phyloP scores from a whole-genome alignment of 495 filamentous ascomycete genomes.

The Achaetomiella virescens region DNA sequence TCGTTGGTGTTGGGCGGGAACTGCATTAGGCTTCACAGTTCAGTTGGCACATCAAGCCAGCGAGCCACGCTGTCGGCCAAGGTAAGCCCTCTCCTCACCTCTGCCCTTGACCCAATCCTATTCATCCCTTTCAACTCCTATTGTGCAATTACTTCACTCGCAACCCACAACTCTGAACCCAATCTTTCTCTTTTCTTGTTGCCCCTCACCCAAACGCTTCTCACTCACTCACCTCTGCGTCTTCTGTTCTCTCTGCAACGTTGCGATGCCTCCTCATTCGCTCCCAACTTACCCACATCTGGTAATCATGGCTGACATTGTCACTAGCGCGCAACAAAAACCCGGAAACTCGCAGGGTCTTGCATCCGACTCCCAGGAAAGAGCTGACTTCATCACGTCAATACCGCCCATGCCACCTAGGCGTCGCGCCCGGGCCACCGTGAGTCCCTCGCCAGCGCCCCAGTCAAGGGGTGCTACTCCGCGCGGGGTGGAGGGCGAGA shows the following conservation, averaged over 20 bases:
- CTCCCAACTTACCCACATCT: neutral
- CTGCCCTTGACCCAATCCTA: neutral
- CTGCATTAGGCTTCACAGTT: neutral
- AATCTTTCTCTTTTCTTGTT: neutral
- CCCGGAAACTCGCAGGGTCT: neutral
- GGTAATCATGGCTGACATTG: slow-evolving; percentile 1
- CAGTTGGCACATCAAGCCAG: neutral
- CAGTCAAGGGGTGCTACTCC: neutral
- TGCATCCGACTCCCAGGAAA: neutral
- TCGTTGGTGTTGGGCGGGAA: neutral
- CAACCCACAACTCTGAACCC: neutral
- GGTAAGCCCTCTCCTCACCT: too few species aligned
- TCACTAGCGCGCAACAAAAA: neutral
- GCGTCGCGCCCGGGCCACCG: slow-evolving; percentile 6
- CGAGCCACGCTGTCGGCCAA: slow-evolving; percentile 9
- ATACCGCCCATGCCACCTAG: slow-evolving; percentile 19
- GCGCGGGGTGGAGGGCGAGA: neutral
- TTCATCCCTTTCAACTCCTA: neutral
- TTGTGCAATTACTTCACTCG: neutral
- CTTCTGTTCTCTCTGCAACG: neutral
- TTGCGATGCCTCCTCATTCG: neutral
- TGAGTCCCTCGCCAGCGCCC: slow-evolving; percentile 1
- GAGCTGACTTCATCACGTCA: neutral
- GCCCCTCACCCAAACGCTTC: neutral
- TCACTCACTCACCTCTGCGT: neutral